These are phyloP conservation scores for Chloris gayana DNA, from an alignment of 176 grass and related monocot genomes.

Conservation along the genomic window DNA sequence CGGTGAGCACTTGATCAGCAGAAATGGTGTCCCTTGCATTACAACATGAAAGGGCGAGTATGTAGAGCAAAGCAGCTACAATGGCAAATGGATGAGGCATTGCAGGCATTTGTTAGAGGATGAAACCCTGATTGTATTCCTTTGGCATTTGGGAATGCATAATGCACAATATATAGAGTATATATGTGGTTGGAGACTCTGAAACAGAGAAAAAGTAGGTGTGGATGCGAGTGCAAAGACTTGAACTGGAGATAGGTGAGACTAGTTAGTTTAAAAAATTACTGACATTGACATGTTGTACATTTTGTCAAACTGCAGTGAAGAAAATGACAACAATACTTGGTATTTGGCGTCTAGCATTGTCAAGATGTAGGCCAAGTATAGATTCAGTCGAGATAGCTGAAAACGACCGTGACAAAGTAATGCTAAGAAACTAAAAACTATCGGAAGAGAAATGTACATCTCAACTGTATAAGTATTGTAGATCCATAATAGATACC, in stretches of 20 bases:
- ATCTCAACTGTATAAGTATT: not conserved
- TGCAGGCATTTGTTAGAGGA: not conserved
- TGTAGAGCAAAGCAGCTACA: not conserved
- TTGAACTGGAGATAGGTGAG: not conserved
- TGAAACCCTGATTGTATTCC: not conserved
- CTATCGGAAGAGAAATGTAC: not conserved
- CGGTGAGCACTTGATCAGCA: slow-evolving; percentile 3
- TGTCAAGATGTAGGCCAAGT: not conserved
- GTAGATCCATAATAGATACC: not conserved
- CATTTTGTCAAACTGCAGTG: not conserved
- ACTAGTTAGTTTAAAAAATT: not conserved
- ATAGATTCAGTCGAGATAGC: not conserved
- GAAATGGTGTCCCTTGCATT: slow-evolving; percentile 19
- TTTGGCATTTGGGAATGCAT: not conserved
- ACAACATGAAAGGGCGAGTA: not conserved
- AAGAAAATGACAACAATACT: not conserved
- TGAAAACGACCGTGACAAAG: not conserved
- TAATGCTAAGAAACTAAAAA: not conserved
- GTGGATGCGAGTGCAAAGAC: not conserved
- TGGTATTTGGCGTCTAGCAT: not conserved
- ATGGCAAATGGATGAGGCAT: not conserved
- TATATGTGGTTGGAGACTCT: not conserved
- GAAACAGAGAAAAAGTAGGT: not conserved
- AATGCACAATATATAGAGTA: not conserved
- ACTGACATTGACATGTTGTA: not conserved